A percentile compares a stretch with the other conserved stretches of the same genome.
Evolutionary conservation across 371 early-diverging fungal species (phyloP).

Genomic region (Ecytonucleospora hepatopenaei): DNA sequence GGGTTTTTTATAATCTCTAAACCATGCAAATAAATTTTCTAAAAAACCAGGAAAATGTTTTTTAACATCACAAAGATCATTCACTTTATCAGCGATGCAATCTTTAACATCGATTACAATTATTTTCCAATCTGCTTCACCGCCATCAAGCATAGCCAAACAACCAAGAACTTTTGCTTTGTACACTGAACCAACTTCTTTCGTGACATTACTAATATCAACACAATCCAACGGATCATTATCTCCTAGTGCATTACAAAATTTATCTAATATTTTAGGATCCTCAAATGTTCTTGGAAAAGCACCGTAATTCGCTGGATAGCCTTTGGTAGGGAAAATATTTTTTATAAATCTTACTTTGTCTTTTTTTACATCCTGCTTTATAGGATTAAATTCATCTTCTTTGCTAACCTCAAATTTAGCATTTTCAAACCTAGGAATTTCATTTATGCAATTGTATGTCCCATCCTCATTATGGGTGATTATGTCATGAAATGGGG

Average conservation of each 20-base stretch:
- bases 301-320: constrained; percentile 99
- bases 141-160: constrained; percentile 79
- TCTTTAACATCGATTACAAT: constrained; percentile 84
- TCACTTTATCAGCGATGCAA: constrained; percentile 73
- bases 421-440: constrained; percentile 96
- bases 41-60: constrained; percentile 78
- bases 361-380: constrained; percentile 94
- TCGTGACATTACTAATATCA: constrained; percentile 83
- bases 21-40: constrained; percentile 86
- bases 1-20: constrained; percentile 95
- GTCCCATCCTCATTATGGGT: constrained; percentile 67
- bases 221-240: constrained; percentile 92
- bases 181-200: constrained; percentile 79
- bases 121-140: constrained; percentile 98
- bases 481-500: constrained; percentile 96
- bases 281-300: constrained; percentile 97
- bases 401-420: constrained; percentile 74
- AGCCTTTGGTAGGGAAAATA: constrained; percentile 98
- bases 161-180: constrained; percentile 90
- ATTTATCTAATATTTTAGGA: constrained; percentile 67
- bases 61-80: constrained; percentile 89
- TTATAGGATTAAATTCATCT: constrained; percentile 75
- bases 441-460: constrained; percentile 78
- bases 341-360: constrained; percentile 91
- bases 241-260: constrained; percentile 78